Base-by-base conservation (phyloP, 371 early-diverging fungal genomes). In the Capniomyces stellatus region DNA sequence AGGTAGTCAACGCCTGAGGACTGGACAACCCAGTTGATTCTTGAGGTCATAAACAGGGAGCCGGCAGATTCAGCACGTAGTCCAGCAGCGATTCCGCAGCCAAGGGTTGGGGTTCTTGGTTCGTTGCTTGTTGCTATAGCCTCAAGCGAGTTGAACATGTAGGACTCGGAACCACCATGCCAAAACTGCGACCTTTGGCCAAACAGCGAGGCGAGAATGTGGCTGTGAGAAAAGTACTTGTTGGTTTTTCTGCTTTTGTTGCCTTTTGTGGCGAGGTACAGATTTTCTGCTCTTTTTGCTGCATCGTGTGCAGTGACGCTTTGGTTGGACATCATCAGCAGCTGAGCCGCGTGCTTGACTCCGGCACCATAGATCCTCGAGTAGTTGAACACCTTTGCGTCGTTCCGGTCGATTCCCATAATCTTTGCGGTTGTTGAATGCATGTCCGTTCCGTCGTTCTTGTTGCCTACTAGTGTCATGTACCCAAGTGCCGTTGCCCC, bases 1-100 rank as follows among this genome's bases (percentile, higher is more conserved):
- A 97, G 66, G 58, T 97, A 97, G 60, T 97, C 97, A n/a, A 95
- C 97, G 23, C 95, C 98, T 0, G 91, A 90, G n/a, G 92, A 92
- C 62, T 97, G 98, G 0, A 97, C 96, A 1, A 85, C 92, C 98
- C 98, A 97, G 64, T 97, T 97, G 50, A 94, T 74, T 6, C 96
- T 75, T 21, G 86, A 87, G 0, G 92, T 89, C 69, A 88, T 69
- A 59, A 77, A 93, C 27, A 50, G 74, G 3, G 64, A 63, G 13
- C 78, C 77, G 2, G 84, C 79, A 29, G 78, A 67, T 46, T 65
- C 59, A 3, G 86, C 83, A 47, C 77, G 72, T 52, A 97, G 62
- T 1, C 89, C 81, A 40, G 88, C 83, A 2, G 94, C 89, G 27
- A 96, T 90, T 22, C 75, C 75, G 63, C 90, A 92, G 6, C 82